Base-by-base conservation (phyloP, 78 protist species). In the Capsaspora owczarzaki region DNA sequence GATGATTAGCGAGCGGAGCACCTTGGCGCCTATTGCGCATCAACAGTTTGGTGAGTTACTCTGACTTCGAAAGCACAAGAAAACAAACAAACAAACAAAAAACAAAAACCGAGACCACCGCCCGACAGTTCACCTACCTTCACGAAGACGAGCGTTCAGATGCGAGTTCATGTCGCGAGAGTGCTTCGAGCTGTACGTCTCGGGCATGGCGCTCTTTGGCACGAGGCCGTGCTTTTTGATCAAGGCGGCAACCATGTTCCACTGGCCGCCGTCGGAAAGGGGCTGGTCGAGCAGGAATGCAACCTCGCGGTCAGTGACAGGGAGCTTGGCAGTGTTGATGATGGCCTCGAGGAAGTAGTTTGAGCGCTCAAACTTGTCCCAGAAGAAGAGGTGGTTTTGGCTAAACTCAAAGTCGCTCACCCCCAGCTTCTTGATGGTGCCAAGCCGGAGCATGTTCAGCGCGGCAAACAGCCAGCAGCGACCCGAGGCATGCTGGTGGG, bases 161-260 rank as follows among this genome's bases (percentile, higher is more conserved):
- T 10, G 35, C 43, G 31, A 19, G 42, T 63, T 63, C 72, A 63
- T 63, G 44, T 5, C 16, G 43, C 37, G 47, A 31, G 78, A n/a
- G 61, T 1, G 1, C 68, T 31, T 35, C 33, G 46, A 40, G 61
- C 14, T 0, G 37, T 43, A 1, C 38, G 83, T 1, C 61, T 79
- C 83, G 42, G 83, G 83, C 33, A 53, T 19, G 41, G 5, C 38
- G 14, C 23, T 1, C 82, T 84, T 61, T 29, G 87, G 87, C 68
- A 84, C 82, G 51, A 84, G 33, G 35, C 87, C 87, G 78, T 84
- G 78, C 77, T 84, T 84, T 22, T 47, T 14, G 41, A 84, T 44
- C 31, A 84, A 19, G 78, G 4, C n/a, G 71, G 16, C 43, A 1
- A 76, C 14, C 87, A 83, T 83, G 76, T 83, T 82, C 74, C 31